Evolutionary conservation across 2,329 filamentous ascomycete species (phyloP).

Genomic region (Cladosporium sp.): DNA sequence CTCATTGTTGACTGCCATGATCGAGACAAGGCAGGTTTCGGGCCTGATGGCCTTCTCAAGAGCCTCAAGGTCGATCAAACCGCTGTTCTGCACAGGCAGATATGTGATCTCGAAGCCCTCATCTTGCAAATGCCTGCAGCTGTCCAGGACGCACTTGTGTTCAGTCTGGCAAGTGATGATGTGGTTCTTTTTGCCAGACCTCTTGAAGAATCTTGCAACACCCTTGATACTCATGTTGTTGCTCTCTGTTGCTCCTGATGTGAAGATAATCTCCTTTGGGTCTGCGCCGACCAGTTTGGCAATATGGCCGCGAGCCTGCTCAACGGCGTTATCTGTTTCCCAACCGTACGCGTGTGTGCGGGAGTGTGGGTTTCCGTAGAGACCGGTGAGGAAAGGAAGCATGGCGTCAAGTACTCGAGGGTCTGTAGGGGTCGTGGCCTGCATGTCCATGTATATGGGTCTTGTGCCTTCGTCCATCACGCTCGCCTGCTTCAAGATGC

Average conservation of each 20-base stretch:
- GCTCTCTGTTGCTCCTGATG: conserved; percentile 93
- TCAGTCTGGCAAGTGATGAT: conserved; percentile 97
- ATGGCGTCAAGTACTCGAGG: conserved; percentile 93
- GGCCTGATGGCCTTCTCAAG: conserved; percentile 85
- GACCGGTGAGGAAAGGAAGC: conserved; percentile 87
- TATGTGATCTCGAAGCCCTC: conserved; percentile 98
- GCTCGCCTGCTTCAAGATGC: conserved; percentile 84
- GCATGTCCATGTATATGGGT: conserved; percentile 97
- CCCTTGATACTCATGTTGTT: conserved; percentile 99
- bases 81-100: conserved; percentile 79
- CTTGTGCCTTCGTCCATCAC: conserved; percentile 88
- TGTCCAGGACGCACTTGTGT: conserved; percentile 98
- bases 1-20: conserved; percentile 99
- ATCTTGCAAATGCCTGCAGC: conserved; percentile 92
- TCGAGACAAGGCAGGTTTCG: conserved; percentile 86
- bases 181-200: conserved; percentile 93
- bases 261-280: conserved; percentile 97
- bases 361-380: conserved; percentile 96
- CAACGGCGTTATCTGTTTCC: conserved; percentile 93
- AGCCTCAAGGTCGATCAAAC: conserved; percentile 77
- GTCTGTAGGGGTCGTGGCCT: conserved; percentile 92
- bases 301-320: conserved; percentile 77
- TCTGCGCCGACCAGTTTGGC: conserved; percentile 88
- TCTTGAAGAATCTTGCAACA: conserved; percentile 90
- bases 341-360: conserved; percentile 97